Evolutionary conservation across 495 filamentous ascomycete species (phyloP), one percentile per base, ranked within the genome.

Genomic region (Clohesyomyces aquaticus): DNA sequence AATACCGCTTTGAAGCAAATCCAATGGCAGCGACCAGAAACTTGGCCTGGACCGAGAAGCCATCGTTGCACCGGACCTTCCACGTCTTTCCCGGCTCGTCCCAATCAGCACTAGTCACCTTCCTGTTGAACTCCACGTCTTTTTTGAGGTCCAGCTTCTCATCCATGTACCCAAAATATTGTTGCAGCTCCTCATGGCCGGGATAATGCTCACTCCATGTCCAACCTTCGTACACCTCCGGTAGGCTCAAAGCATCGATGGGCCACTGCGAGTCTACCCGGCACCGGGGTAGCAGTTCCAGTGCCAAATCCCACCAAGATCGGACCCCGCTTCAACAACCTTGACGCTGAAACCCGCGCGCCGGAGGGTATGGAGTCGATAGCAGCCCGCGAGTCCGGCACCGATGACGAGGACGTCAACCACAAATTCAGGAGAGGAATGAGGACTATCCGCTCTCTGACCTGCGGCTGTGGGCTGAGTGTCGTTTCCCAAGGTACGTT

Each of bases 241-340:
- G 58, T 10, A 59, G 26, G 6, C 38, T 46, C 41, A 67, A 29
- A 11, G 52, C 28, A 41, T 72, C 66, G 18, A 60, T 42, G 4
- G 67, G 70, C n/a, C 42, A 43, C 29, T 63, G 46, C n/a, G 42
- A 54, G 25, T 72, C 70, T 22, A 72, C 67, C 1, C 67, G n/a
- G 79, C 79, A 18, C 79, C 77, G 4, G 82, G 82, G 56, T 84
- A 85, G 19, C 75, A 64, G 64, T 83, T 84, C 79, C 77, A 80
- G 47, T 77, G 61, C 82, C 81, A 83, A 22, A 78, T 74, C 8
- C 82, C 82, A 4, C 82, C 82, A 51, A 80, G 74, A 42, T 73
- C 74, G n/a, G 66, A 64, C 14, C 80, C 81, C 0, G 80, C 77
- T 58, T 85, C 83, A 47, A 79, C 77, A 10, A 81, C 48, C 12